Evolutionary conservation across 331 rosid genomes (phyloP).

Genomic region (Acacia pycnantha): DNA sequence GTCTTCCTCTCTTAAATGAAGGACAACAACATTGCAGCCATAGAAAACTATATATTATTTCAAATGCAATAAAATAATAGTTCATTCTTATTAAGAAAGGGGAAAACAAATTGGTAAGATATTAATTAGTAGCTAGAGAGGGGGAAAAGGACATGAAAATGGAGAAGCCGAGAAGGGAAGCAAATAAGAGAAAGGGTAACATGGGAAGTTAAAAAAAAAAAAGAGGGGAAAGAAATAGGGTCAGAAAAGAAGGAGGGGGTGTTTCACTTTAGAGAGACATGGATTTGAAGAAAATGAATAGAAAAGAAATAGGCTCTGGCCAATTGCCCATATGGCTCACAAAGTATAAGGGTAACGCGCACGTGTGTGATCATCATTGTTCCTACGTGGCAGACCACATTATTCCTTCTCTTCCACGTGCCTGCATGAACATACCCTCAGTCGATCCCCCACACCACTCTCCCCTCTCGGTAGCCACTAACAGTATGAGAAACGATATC

Average conservation of each 20-base stretch:
- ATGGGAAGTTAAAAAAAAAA: not conserved
- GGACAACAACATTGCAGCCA: not conserved
- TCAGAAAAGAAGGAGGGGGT: constrained; percentile 45
- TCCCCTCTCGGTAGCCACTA: no score
- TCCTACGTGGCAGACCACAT: constrained; percentile 51
- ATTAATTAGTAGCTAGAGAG: no score
- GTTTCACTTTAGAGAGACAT: constrained; percentile 70
- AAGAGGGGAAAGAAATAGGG: not conserved
- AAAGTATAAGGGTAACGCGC: constrained; percentile 19
- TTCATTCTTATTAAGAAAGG: no score
- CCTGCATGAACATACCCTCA: not conserved
- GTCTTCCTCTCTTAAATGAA: no score
- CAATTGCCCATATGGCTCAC: not conserved
- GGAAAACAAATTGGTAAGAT: no score
- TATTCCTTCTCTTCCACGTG: constrained; percentile 51
- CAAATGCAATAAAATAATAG: not conserved
- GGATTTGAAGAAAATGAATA: constrained; percentile 25
- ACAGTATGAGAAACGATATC: no score
- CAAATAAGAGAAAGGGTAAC: not conserved
- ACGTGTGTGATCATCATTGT: constrained; percentile 69
- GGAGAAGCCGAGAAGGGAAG: not conserved
- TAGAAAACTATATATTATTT: not conserved
- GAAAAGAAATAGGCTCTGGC: not conserved
- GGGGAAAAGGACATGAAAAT: not conserved
- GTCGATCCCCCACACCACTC: no score